Evolutionary conservation across 116 monocot genomes (phyloP).

Genomic region (Papilionanthe hybrid): DNA sequence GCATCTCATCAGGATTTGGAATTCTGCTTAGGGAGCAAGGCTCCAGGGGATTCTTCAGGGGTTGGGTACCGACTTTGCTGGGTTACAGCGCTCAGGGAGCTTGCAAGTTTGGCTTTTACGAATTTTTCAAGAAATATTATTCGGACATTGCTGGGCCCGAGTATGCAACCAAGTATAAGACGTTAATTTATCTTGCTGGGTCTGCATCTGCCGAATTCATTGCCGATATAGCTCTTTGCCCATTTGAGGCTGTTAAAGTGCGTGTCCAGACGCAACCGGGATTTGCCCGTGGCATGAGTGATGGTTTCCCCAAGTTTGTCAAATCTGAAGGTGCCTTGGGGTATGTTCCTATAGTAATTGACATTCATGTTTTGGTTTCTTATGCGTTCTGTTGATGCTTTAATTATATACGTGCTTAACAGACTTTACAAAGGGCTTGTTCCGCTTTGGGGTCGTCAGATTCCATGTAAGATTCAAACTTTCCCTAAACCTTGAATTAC

Average conservation of each 20-base stretch:
- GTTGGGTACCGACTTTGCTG: slow-evolving; percentile 36
- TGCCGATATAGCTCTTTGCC: slow-evolving; percentile 44
- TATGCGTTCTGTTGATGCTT: background rate
- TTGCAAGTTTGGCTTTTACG: slow-evolving; percentile 42
- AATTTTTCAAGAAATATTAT: slow-evolving; percentile 42
- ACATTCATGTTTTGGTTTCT: background rate
- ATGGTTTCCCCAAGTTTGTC: slow-evolving; percentile 35
- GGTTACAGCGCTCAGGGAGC: slow-evolving; percentile 44
- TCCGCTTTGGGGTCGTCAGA: slow-evolving; percentile 26
- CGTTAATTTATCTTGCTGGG: slow-evolving; percentile 37
- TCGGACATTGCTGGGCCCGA: slow-evolving; percentile 43
- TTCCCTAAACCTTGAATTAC: background rate
- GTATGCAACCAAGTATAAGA: slow-evolving; percentile 36
- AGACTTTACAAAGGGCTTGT: slow-evolving; percentile 29
- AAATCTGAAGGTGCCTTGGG: slow-evolving; percentile 32
- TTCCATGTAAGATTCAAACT: slow-evolving; percentile 18
- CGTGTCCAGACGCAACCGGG: slow-evolving; percentile 40
- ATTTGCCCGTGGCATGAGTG: slow-evolving; percentile 34
- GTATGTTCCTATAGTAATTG: background rate
- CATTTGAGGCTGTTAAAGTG: slow-evolving; percentile 39
- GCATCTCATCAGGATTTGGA: slow-evolving; percentile 34
- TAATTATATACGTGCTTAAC: background rate
- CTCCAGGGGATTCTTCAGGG: slow-evolving; percentile 30
- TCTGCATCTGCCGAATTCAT: slow-evolving; percentile 45
- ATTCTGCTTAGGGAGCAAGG: slow-evolving; percentile 38